Evolutionary conservation across 2,329 filamentous ascomycete genomes (phyloP), one percentile per base, ranked within the genome.

Genomic region (Plenodomus tracheiphilus): DNA sequence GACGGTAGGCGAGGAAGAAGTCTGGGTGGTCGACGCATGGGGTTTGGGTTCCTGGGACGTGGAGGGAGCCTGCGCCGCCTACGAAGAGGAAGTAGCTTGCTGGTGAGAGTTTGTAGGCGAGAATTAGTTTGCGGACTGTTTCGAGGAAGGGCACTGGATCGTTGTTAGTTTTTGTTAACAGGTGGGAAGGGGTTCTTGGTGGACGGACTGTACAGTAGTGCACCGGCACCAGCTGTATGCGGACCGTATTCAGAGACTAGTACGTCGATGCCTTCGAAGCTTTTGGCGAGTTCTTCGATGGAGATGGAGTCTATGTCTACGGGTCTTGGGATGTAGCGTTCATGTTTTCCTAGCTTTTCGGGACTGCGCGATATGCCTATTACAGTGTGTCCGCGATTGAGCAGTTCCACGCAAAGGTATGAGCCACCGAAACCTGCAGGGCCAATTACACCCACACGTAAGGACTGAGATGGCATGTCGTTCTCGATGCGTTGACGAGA

Each of bases 351-450:
- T 1, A 72, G 42, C 34, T 66, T 70, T 13, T 64, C 43, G 0
- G 69, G 70, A 35, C 57, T 61, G 19, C 69, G 68, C 15, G 70
- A 71, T 17, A 72, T 58, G 2, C 70, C 68, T 10, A 69, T 56
- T 4, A 73, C 66, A 5, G 58, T 62, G 36, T 73, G 66, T 4
- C 69, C 68, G 28, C 68, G 62, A 25, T 62, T 65, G 0, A 73
- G 51, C 3, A 72, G 62, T 39, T 72, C 70, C 7, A 67, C 62
- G 18, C 51, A 58, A 9, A 70, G 59, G 43, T 70, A 64, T 1
- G 68, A 71, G 13, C 70, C 70, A 1, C 65, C 64, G 36, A 71
- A 71, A 9, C 69, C 70, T 28, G 69, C 58, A 2, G 67, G 62
- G 1, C 70, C 70, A 18, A 73, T 65, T 1, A 73, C 58, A 10